Percentiles rank a stretch among this genome's conserved stretches.
Conservation (phyloP, 148 eudicot species). For the Dianthus caryophyllus region DNA sequence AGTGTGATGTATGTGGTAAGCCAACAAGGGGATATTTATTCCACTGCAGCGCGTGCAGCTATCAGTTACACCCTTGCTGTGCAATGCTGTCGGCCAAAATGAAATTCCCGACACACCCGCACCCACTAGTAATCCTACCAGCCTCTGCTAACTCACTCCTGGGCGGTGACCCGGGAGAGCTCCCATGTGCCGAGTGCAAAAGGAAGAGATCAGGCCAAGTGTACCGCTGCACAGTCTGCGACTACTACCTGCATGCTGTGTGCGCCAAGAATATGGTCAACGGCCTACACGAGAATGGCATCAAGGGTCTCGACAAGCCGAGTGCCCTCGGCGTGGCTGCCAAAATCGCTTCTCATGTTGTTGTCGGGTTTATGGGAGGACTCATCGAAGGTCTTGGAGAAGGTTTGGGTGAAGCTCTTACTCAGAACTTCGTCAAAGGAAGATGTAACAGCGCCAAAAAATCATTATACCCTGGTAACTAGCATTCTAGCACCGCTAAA, state of each 20-base stretch:
- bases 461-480: conserved; percentile 7
- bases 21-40: conserved; percentile 55
- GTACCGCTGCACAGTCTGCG: conserved; percentile 63
- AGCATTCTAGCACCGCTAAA: not conserved
- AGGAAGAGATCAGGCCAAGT: conserved; percentile 55
- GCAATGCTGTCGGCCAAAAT: conserved; percentile 70
- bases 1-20: conserved; percentile 70
- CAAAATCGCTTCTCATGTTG: conserved; percentile 43
- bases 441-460: conserved; percentile 12
- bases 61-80: conserved; percentile 84
- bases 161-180: conserved; percentile 20
- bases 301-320: conserved; percentile 31
- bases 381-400: conserved; percentile 59
- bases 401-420: conserved; percentile 50
- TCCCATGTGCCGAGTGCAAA: conserved; percentile 61
- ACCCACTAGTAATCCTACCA: conserved; percentile 52
- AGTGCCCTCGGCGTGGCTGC: conserved; percentile 37
- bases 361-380: conserved; percentile 47
- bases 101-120: conserved; percentile 54
- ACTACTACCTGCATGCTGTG: conserved; percentile 47
- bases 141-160: conserved; percentile 11
- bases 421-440: conserved; percentile 38
- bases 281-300: conserved; percentile 44
- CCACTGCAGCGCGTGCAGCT: conserved; percentile 73
- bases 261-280: conserved; percentile 59